phyloP scores from a whole-genome alignment of 73 alveolate species.

The Loxodes magnus region DNA sequence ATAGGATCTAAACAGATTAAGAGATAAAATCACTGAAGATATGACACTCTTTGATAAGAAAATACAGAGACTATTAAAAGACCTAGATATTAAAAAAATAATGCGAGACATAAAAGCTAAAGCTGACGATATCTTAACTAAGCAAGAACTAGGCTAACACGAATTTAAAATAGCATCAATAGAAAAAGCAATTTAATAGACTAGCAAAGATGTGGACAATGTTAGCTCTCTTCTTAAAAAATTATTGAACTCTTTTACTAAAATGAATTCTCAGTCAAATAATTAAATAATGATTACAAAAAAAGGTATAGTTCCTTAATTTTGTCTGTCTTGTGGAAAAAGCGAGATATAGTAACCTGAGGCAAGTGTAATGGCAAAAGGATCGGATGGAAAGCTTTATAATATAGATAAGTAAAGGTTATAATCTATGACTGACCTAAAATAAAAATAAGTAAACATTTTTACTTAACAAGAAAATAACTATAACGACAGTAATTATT shows the following conservation, averaged over 20 bases:
- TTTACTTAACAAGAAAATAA: too few species aligned
- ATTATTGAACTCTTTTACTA: not conserved
- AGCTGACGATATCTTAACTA: conserved; percentile 1
- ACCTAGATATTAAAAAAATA: not conserved
- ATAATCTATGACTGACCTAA: too few species aligned
- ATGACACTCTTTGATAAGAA: not conserved
- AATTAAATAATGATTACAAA: not conserved
- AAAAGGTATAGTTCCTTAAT: not conserved
- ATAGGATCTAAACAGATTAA: not conserved
- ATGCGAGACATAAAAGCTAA: not conserved
- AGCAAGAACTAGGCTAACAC: not conserved
- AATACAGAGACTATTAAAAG: not conserved
- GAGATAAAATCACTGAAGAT: conserved; percentile 9
- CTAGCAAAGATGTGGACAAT: not conserved
- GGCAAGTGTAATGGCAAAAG: too few species aligned
- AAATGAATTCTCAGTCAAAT: not conserved
- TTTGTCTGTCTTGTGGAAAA: conserved; percentile 17
- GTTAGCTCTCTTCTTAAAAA: not conserved
- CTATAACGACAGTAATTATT: too few species aligned
- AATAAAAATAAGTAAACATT: too few species aligned
- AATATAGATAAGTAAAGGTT: too few species aligned
- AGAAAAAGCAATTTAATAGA: not conserved
- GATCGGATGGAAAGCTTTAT: too few species aligned
- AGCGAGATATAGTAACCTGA: too few species aligned
- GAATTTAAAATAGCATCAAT: not conserved